These are phyloP conservation scores for Trichosporon coremiiforme DNA, from an alignment of 1,284 basidiomycete species.

Conservation along the genomic window DNA sequence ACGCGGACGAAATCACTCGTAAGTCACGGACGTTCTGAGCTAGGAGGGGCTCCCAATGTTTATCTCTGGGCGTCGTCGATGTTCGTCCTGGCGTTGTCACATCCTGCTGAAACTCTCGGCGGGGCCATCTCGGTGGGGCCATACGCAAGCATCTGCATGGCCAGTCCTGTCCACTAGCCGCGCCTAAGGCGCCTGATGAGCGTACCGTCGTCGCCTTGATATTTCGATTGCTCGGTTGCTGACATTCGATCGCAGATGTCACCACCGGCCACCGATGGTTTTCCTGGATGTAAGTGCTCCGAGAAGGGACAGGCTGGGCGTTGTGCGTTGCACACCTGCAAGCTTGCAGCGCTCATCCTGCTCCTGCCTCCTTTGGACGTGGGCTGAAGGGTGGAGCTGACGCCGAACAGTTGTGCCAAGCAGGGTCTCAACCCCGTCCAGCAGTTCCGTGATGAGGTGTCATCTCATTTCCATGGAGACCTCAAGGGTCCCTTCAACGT, in stretches of 20 bases:
- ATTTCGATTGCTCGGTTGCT: background rate
- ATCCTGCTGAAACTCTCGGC: too few relatives aligned
- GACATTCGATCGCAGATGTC: conserved; percentile 59
- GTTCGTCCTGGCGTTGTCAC: too few relatives aligned
- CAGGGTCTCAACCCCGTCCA: conserved; percentile 68
- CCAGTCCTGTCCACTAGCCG: background rate
- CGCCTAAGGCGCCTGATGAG: background rate
- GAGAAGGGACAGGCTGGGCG: background rate
- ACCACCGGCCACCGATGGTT: conserved; percentile 84
- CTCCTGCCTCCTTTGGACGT: too few relatives aligned
- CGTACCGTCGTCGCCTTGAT: background rate
- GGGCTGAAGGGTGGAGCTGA: background rate
- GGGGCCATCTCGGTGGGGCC: too few relatives aligned
- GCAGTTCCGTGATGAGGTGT: conserved; percentile 75
- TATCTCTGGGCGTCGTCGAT: too few relatives aligned
- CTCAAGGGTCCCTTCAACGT: conserved; percentile 84
- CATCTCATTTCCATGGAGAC: conserved; percentile 72
- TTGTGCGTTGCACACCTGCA: background rate
- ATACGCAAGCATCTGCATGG: background rate
- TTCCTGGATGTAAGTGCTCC: conserved; percentile 63
- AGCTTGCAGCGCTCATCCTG: background rate
- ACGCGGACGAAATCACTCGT: conserved; percentile 74
- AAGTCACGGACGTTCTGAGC: conserved; percentile 45
- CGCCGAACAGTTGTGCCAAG: conserved; percentile 60
- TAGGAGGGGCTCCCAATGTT: too few relatives aligned